phyloP scores from a whole-genome alignment of 305 asterid genomes.

The Withania somnifera region DNA sequence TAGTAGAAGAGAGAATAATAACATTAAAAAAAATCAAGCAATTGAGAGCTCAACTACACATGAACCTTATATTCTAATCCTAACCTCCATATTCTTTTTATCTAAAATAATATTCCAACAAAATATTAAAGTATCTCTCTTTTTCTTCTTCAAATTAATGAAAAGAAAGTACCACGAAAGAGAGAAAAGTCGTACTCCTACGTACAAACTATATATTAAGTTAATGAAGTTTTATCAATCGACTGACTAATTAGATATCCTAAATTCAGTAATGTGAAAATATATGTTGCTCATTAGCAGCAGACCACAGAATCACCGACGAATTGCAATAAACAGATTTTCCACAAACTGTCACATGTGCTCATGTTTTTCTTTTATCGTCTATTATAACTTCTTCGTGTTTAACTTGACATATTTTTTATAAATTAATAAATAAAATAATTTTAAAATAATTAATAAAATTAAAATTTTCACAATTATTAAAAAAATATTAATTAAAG shows the following conservation, averaged over 20 bases:
- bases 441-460: too few relatives aligned
- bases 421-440: too few relatives aligned
- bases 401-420: too few relatives aligned
- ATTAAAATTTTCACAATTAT: too few relatives aligned
- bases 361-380: too few relatives aligned
- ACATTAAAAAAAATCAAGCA: too few relatives aligned
- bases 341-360: conserved; percentile 26
- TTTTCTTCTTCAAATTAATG: neutral
- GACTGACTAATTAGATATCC: neutral
- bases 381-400: too few relatives aligned
- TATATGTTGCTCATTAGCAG: neutral
- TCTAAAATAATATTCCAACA: neutral
- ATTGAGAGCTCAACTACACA: too few relatives aligned
- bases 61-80: too few relatives aligned
- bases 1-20: too few relatives aligned
- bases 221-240: neutral
- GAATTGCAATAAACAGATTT: neutral
- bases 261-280: neutral
- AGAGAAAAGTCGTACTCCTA: neutral
- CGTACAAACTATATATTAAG: neutral
- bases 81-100: too few relatives aligned
- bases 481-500: too few relatives aligned
- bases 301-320: conserved; percentile 22
- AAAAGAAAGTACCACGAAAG: neutral
- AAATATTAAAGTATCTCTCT: neutral